Evolutionary conservation across 1,284 basidiomycete genomes (phyloP).

Genomic region (Peniophora sp.): DNA sequence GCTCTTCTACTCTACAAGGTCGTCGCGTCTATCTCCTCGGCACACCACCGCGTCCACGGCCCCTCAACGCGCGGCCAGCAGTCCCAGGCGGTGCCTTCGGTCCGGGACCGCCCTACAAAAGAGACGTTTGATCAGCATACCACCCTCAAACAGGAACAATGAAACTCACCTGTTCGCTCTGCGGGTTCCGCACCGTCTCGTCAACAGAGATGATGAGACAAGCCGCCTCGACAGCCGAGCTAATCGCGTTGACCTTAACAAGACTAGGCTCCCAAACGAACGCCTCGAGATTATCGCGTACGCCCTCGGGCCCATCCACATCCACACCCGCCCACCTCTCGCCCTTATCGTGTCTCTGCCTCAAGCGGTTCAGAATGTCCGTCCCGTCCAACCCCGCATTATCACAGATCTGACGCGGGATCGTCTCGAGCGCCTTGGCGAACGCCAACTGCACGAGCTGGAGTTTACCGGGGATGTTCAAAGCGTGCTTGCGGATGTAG

Average conservation of each 20-base stretch:
- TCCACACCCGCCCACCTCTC: slow-evolving; percentile 92
- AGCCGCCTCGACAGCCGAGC: slow-evolving; percentile 92
- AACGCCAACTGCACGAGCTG: slow-evolving; percentile 95
- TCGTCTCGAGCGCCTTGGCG: slow-evolving; percentile 95
- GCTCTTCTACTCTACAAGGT: background rate
- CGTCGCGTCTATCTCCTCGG: slow-evolving; percentile 48
- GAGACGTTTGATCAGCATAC: slow-evolving; percentile 2
- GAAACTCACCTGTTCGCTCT: slow-evolving; percentile 74
- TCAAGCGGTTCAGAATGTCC: slow-evolving; percentile 93
- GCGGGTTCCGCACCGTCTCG: slow-evolving; percentile 90
- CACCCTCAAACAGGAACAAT: slow-evolving; percentile 2
- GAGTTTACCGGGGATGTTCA: slow-evolving; percentile 93
- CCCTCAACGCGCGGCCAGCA: slow-evolving; percentile 76
- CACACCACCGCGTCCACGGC: slow-evolving; percentile 68
- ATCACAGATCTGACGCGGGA: slow-evolving; percentile 97
- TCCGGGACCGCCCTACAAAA: slow-evolving; percentile 53
- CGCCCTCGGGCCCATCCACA: slow-evolving; percentile 83
- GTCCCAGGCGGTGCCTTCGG: slow-evolving; percentile 81
- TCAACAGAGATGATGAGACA: slow-evolving; percentile 93
- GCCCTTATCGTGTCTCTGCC: slow-evolving; percentile 92
- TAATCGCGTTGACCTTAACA: slow-evolving; percentile 93
- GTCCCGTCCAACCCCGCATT: slow-evolving; percentile 98
- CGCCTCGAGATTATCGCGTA: slow-evolving; percentile 92
- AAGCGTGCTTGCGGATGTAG: slow-evolving; percentile 83
- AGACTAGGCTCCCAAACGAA: slow-evolving; percentile 99